phyloP scores from a whole-genome alignment of 129 eudicot species.

The Artemisia tridentata region DNA sequence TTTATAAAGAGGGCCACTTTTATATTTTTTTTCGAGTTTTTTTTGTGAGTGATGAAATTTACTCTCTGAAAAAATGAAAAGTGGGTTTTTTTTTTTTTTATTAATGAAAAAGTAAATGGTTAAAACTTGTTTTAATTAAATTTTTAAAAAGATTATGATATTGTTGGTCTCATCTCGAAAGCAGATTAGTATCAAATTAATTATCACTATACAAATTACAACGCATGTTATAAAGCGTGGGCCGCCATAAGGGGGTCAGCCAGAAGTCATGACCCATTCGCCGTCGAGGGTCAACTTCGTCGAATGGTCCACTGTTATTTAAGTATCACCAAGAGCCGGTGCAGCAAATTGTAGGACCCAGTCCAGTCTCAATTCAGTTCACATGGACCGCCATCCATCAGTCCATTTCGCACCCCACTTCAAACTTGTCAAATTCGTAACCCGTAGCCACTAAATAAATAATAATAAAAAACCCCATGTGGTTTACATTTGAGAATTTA shows the following conservation, averaged over 20 bases:
- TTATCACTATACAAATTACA: too few relatives aligned
- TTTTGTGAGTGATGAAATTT: too few relatives aligned
- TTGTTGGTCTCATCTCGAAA: too few relatives aligned
- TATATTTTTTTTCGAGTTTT: too few relatives aligned
- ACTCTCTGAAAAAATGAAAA: too few relatives aligned
- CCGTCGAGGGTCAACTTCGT: slow-evolving; percentile 21
- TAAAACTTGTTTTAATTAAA: too few relatives aligned
- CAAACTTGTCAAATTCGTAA: slow-evolving; percentile 15
- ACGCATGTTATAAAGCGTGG: slow-evolving; percentile 14
- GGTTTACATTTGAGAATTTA: slow-evolving; percentile 21
- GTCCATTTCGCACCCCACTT: slow-evolving; percentile 19
- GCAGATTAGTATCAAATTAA: neutral
- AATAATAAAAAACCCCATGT: slow-evolving; percentile 11
- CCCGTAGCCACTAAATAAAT: slow-evolving; percentile 4
- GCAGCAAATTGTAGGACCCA: slow-evolving; percentile 14
- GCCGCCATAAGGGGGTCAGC: slow-evolving; percentile 2
- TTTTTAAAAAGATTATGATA: too few relatives aligned
- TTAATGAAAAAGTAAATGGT: too few relatives aligned
- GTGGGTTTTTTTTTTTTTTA: too few relatives aligned
- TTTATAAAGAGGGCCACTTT: too few relatives aligned
- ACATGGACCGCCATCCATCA: slow-evolving; percentile 24
- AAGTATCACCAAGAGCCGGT: slow-evolving; percentile 17
- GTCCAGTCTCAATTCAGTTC: slow-evolving; percentile 25
- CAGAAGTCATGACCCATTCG: slow-evolving; percentile 9
- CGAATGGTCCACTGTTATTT: slow-evolving; percentile 14